Evolutionary conservation across 345 rosid genomes (phyloP).

Genomic region (Gossypium bickii): DNA sequence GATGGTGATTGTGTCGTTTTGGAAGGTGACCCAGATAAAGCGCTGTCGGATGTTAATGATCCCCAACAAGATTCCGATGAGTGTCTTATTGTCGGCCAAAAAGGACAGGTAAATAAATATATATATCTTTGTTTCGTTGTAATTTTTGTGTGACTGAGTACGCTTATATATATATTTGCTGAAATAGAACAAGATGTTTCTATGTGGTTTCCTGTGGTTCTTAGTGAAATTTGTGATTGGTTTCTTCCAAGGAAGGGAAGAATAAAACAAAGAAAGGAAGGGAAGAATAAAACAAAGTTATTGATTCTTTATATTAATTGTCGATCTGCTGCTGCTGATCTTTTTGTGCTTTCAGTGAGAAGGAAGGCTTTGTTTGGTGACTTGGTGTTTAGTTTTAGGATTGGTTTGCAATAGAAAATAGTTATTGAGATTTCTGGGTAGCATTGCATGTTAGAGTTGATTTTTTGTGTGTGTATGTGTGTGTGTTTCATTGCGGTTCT

Average conservation of each 20-base stretch:
- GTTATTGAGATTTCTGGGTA: neutral
- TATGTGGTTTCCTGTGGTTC: neutral
- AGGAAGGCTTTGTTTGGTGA: neutral
- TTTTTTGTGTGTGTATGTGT: neutral
- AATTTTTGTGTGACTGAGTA: neutral
- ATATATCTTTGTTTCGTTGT: neutral
- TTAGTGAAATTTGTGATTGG: neutral
- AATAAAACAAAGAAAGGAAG: neutral
- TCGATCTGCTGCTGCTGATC: neutral
- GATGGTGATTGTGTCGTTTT: conserved; percentile 61
- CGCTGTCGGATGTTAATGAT: conserved; percentile 16
- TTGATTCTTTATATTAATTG: neutral
- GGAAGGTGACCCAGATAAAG: conserved; percentile 60
- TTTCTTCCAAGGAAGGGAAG: neutral
- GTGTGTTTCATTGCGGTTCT: neutral
- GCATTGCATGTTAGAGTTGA: neutral
- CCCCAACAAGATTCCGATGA: conserved; percentile 34
- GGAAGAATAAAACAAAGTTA: neutral
- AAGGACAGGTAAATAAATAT: conserved; percentile 35
- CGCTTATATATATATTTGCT: no score
- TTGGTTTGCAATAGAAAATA: neutral
- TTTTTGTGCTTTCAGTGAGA: neutral
- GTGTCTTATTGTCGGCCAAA: conserved; percentile 42
- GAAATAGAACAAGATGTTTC: neutral
- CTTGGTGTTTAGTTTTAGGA: neutral